These are phyloP conservation scores for Chrysoporthe puriensis DNA, from an alignment of 2,329 filamentous ascomycete species.

Conservation along the genomic window DNA sequence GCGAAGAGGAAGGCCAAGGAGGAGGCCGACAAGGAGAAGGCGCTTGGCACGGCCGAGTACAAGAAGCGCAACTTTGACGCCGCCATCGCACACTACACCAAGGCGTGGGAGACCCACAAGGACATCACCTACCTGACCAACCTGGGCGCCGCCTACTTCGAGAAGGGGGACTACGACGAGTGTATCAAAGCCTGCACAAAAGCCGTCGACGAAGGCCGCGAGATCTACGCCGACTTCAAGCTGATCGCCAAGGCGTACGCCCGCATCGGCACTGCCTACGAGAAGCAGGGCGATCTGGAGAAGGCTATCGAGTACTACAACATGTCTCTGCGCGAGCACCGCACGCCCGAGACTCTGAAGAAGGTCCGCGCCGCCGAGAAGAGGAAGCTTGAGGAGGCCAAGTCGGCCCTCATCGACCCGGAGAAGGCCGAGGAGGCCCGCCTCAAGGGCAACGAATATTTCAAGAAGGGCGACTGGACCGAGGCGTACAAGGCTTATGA, in stretches of 20 bases:
- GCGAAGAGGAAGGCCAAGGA: slow-evolving; percentile 90
- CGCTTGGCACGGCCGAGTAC: slow-evolving; percentile 89
- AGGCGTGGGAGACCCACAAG: slow-evolving; percentile 93
- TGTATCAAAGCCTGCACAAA: slow-evolving; percentile 85
- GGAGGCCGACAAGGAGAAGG: slow-evolving; percentile 93
- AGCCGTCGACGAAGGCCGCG: slow-evolving; percentile 87
- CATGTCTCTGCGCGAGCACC: slow-evolving; percentile 93
- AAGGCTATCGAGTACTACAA: slow-evolving; percentile 89
- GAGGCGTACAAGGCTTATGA: slow-evolving; percentile 90
- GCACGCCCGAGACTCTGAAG: slow-evolving; percentile 87
- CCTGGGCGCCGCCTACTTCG: slow-evolving; percentile 88
- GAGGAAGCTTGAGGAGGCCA: slow-evolving; percentile 75
- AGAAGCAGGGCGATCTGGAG: slow-evolving; percentile 80
- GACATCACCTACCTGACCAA: slow-evolving; percentile 99
- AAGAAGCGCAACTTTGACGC: slow-evolving; percentile 98
- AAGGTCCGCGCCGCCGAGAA: slow-evolving; percentile 94
- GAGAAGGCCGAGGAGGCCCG: slow-evolving; percentile 93
- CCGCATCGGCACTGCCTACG: slow-evolving; percentile 90
- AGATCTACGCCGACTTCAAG: slow-evolving; percentile 95
- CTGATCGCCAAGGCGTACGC: slow-evolving; percentile 97
- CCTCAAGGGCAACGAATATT: slow-evolving; percentile 92
- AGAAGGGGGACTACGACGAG: slow-evolving; percentile 92
- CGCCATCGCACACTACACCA: slow-evolving; percentile 90
- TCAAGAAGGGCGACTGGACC: slow-evolving; percentile 96
- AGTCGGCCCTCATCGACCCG: slow-evolving; percentile 83